Evolutionary conservation across 2,329 filamentous ascomycete species (phyloP), one percentile per base, ranked within the genome.

Genomic region (Microsporum audouinii): DNA sequence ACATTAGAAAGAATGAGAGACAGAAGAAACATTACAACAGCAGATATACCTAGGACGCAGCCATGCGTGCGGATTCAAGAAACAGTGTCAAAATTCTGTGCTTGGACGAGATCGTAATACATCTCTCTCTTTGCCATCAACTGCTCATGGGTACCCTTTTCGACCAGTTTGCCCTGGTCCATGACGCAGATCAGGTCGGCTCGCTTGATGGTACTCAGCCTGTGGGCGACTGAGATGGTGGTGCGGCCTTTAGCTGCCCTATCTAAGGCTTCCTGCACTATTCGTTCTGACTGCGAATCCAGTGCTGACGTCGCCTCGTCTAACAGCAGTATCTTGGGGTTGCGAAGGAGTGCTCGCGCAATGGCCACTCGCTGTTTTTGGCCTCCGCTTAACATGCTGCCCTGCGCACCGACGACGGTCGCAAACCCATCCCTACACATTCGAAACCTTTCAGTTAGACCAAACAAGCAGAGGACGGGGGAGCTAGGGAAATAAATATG

Each of bases 311-410:
- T 57, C 23, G 55, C 55, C 27, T 57, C 55, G 23, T 57, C 55
- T 10, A 57, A 29, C 17, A 57, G 55, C 34, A 57, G 31, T 8
- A 57, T 57, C 7, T 43, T 57, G 17, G 55, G 55, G 38, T 43
- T 39, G 23, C 38, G 55, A 10, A 57, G 38, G 4, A 57, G n/a
- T 14, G 55, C 55, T 39, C 55, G 55, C 31, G 55, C 55, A 23
- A 57, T 39, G 10, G 55, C 55, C 27, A 57, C 31, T 57, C 55
- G 55, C 33, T 57, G 34, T 33, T 57, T 57, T 31, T 57, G 55
- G 34, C 55, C 55, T 39, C 55, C 38, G 34, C 55, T 57, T 10
- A 57, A 17, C 55, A 39, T 39, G 14, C 33, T 57, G 34, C 55
- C 55, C 38, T 31, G 23, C 1, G 34, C 23, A 43, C 55, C 38